Evolutionary conservation across 208 protist species (phyloP), one percentile per base, ranked within the genome.

Genomic region (Acanthamoeba polyphaga): DNA sequence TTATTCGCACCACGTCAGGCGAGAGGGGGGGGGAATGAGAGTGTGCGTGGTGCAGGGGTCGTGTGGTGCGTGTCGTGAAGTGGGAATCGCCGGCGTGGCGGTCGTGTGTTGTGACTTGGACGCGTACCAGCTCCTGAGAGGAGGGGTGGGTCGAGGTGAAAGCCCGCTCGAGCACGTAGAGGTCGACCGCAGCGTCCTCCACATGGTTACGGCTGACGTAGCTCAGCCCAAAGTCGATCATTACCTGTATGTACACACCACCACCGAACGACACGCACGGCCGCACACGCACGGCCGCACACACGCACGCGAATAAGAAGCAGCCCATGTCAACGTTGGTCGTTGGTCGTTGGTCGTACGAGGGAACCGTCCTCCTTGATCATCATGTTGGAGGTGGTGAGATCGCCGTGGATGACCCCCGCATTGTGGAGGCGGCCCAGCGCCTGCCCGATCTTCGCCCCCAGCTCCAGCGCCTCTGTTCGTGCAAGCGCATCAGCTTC

Each of bases 331-430:
- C 38, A 38, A 38, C 3, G 38, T 38, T n/a, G n/a, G 51, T 55
- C 51, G 9, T 10, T 55, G 9, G 15, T 10, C 51, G 58, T 17
- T 24, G 74, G 9, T 9, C 74, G 49, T 58, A 84, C 49, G 49
- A 55, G 17, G 43, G 34, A 84, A 10, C 74, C 74, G 51, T 90
- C 82, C 9, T 8, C 22, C 17, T 17, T 13, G 51, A 97, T 96
- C 53, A 99, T 97, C 51, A 99, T 98, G 95, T 99, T 99, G 12
- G 98, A 99, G 8, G 99, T 99, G n/a, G 99, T 99, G 19, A 99
- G 97, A 96, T 99, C 99, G 24, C 99, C 99, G 96, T 99, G 99
- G 58, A 99, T 97, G 29, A 99, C 96, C 92, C 98, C 97, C 8
- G 95, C 96, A 74, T 98, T 98, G 96, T 99, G 99, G 82, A 99